phyloP scores from a whole-genome alignment of 352 stramenopile species.

The Sclerospora graminicola region DNA sequence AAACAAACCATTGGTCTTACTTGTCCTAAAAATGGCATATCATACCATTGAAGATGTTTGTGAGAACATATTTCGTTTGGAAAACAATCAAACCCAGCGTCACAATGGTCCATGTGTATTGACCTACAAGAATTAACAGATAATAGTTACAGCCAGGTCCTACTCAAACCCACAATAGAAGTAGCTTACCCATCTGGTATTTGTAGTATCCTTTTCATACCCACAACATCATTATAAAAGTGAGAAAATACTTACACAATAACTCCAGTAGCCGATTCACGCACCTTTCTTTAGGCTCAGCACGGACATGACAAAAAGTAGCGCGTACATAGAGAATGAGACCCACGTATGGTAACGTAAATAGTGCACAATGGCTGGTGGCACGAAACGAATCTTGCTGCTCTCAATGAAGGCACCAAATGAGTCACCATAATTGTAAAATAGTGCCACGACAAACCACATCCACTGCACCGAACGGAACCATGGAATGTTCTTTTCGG shows the following conservation, averaged over 20 bases:
- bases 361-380: conserved; percentile 75
- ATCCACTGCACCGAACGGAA: conserved; percentile 98
- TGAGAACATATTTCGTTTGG: conserved; percentile 95
- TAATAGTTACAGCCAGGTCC: neutral
- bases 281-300: conserved; percentile 87
- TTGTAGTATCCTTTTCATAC: conserved; percentile 79
- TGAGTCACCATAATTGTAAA: conserved; percentile 93
- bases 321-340: conserved; percentile 91
- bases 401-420: conserved; percentile 80
- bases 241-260: neutral
- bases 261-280: conserved; percentile 2
- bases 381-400: conserved; percentile 74
- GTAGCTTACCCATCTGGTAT: conserved; percentile 86
- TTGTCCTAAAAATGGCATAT: neutral
- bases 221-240: neutral
- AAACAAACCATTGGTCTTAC: neutral
- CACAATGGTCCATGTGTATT: conserved; percentile 95
- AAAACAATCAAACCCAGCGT: conserved; percentile 93
- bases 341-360: conserved; percentile 87
- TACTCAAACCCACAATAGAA: neutral
- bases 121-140: conserved; percentile 30
- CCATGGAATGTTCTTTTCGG: conserved; percentile 93
- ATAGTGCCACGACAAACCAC: conserved; percentile 95
- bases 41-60: conserved; percentile 92
- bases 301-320: conserved; percentile 94